Conservation (phyloP, 495 filamentous ascomycete species). For the Xeromyces bisporus region DNA sequence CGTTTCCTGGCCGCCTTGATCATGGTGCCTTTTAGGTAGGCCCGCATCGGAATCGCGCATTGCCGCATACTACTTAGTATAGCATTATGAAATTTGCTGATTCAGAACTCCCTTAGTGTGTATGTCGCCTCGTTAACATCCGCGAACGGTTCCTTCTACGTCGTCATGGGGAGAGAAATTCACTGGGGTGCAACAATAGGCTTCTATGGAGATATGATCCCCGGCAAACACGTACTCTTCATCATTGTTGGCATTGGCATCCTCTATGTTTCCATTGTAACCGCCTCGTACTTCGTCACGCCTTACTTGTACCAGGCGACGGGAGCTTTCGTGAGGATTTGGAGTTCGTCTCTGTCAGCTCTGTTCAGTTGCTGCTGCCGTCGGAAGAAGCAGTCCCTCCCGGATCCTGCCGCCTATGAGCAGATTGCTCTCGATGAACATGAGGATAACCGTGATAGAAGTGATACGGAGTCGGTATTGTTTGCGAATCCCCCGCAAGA, state of each 20-base stretch:
- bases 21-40: constrained; percentile 5
- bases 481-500: constrained; percentile 5
- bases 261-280: constrained; percentile 8
- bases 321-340: constrained; percentile 1
- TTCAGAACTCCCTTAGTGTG: constrained; percentile 9
- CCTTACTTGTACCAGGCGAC: constrained; percentile 7
- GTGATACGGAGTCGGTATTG: constrained; percentile 4
- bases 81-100: no score
- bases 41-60: no score
- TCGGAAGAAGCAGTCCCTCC: background rate
- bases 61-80: no score
- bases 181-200: constrained; percentile 15
- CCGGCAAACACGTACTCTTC: constrained; percentile 11
- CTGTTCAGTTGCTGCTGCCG: no score
- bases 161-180: constrained; percentile 14
- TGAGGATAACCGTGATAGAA: constrained; percentile 11
- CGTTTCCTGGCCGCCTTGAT: constrained; percentile 4
- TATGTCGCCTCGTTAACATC: constrained; percentile 9
- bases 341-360: background rate
- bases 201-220: constrained; percentile 13
- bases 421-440: constrained; percentile 7
- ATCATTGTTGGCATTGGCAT: constrained; percentile 10
- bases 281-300: constrained; percentile 6
- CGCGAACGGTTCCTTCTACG: constrained; percentile 17
- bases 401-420: constrained; percentile 6